These are phyloP conservation scores for Lodderomyces elongisporus DNA, from an alignment of 1,139 yeast genomes.

Conservation along the genomic window DNA sequence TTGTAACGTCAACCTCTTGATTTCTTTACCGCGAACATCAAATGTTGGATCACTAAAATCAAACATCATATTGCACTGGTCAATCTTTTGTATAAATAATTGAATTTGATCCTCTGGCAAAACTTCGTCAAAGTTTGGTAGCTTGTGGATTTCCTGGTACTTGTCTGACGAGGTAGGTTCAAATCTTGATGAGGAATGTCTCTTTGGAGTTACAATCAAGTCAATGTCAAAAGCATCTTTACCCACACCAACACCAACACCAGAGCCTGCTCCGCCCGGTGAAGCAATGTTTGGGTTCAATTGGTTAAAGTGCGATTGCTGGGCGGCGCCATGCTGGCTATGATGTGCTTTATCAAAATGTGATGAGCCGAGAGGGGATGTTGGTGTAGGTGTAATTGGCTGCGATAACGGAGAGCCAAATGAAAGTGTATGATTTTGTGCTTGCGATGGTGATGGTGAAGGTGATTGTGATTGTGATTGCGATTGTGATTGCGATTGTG, in stretches of 20 bases:
- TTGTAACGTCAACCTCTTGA: slow-evolving; percentile 78
- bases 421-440: slow-evolving; percentile 3
- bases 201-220: slow-evolving; percentile 63
- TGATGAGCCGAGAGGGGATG: slow-evolving; percentile 19
- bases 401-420: slow-evolving; percentile 9
- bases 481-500: too few species aligned
- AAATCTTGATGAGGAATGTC: slow-evolving; percentile 91
- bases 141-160: slow-evolving; percentile 61
- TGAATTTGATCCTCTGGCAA: slow-evolving; percentile 80
- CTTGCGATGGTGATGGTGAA: slow-evolving; percentile 1
- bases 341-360: slow-evolving; percentile 18
- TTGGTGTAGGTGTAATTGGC: slow-evolving; percentile 31
- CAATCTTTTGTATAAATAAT: slow-evolving; percentile 79
- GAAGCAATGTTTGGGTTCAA: slow-evolving; percentile 39
- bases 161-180: slow-evolving; percentile 72
- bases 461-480: too few species aligned
- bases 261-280: too few species aligned
- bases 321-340: slow-evolving; percentile 21
- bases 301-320: slow-evolving; percentile 26
- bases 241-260: too few species aligned
- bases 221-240: slow-evolving; percentile 43
- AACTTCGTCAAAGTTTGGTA: slow-evolving; percentile 89
- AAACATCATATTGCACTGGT: slow-evolving; percentile 91
- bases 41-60: slow-evolving; percentile 92
- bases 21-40: slow-evolving; percentile 88